Conservation (phyloP, 2,329 filamentous ascomycete genomes). For the Aspergillus transmontanensis region DNA sequence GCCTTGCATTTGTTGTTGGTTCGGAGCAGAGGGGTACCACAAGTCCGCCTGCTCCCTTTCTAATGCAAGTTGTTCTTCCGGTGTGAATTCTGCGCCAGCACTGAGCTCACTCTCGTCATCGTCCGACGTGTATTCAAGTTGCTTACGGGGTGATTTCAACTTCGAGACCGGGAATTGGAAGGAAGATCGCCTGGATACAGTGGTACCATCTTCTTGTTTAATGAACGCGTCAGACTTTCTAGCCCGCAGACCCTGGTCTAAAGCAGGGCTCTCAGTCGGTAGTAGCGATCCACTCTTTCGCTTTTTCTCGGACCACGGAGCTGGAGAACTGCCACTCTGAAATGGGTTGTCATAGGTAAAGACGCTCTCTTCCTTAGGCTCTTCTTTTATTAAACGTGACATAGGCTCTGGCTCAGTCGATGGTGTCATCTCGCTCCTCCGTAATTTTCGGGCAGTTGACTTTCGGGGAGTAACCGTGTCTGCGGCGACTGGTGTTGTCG, state of each 20-base stretch:
- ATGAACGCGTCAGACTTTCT: slow-evolving; percentile 40
- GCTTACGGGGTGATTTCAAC: slow-evolving; percentile 35
- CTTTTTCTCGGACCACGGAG: slow-evolving; percentile 43
- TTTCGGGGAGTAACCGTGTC: slow-evolving; percentile 37
- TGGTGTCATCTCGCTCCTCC: slow-evolving; percentile 50
- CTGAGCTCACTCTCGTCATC: slow-evolving; percentile 54
- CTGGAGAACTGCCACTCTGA: slow-evolving; percentile 78
- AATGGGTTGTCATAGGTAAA: slow-evolving; percentile 94
- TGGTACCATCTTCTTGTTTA: slow-evolving; percentile 55
- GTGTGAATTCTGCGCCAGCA: slow-evolving; percentile 88
- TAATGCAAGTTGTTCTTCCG: slow-evolving; percentile 82
- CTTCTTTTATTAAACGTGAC: slow-evolving; percentile 46
- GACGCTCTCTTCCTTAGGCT: slow-evolving; percentile 59
- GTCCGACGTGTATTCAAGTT: slow-evolving; percentile 44
- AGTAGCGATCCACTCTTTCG: slow-evolving; percentile 55
- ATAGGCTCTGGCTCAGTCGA: slow-evolving; percentile 41
- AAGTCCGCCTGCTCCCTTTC: slow-evolving; percentile 65
- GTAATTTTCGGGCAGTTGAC: slow-evolving; percentile 54
- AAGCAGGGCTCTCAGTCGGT: slow-evolving; percentile 32
- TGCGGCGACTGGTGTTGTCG: slow-evolving; percentile 41
- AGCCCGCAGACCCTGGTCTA: slow-evolving; percentile 30
- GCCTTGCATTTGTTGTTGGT: slow-evolving; percentile 40
- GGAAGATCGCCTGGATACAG: slow-evolving; percentile 58
- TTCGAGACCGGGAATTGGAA: slow-evolving; percentile 57
- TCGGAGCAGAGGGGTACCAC: slow-evolving; percentile 31